A percentile compares a stretch with the other conserved stretches of the same genome.
These are phyloP conservation scores for Clohesyomyces aquaticus DNA, from an alignment of 495 filamentous ascomycete species.

Conservation along the genomic window DNA sequence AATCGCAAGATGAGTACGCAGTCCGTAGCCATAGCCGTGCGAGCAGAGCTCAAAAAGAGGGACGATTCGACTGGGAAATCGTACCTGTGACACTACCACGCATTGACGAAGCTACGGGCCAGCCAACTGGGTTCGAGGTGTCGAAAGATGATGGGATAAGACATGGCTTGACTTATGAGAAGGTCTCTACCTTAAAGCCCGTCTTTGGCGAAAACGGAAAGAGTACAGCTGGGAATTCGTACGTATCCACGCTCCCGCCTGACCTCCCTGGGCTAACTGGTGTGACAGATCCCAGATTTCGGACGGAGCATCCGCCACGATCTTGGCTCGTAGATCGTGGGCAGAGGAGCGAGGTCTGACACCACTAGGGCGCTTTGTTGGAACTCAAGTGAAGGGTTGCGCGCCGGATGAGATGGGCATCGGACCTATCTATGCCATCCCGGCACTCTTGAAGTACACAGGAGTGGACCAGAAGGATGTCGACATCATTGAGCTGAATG, in stretches of 20 bases:
- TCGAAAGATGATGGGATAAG: conserved; percentile 41
- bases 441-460: conserved; percentile 36
- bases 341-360: conserved; percentile 35
- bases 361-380: conserved; percentile 37
- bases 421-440: conserved; percentile 36
- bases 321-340: conserved; percentile 36
- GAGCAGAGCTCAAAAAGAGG: conserved; percentile 36
- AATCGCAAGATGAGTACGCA: conserved; percentile 40
- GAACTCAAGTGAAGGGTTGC: conserved; percentile 33
- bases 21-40: conserved; percentile 36
- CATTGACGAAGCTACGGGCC: conserved; percentile 29
- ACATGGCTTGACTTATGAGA: conserved; percentile 36
- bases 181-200: conserved; percentile 35
- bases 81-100: conserved; percentile 35
- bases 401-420: conserved; percentile 44
- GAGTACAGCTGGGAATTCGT: conserved; percentile 41
- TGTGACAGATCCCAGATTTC: conserved; percentile 37
- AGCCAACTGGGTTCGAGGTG: conserved; percentile 30
- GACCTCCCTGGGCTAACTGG: background rate
- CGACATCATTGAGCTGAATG: conserved; percentile 42
- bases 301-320: conserved; percentile 38
- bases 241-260: conserved; percentile 1
- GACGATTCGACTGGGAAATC: conserved; percentile 40
- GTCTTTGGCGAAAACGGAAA: conserved; percentile 37
- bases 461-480: conserved; percentile 38